Evolutionary conservation across 2,329 filamentous ascomycete species (phyloP), one percentile per base, ranked within the genome.

Genomic region (Podosphaera xanthii): DNA sequence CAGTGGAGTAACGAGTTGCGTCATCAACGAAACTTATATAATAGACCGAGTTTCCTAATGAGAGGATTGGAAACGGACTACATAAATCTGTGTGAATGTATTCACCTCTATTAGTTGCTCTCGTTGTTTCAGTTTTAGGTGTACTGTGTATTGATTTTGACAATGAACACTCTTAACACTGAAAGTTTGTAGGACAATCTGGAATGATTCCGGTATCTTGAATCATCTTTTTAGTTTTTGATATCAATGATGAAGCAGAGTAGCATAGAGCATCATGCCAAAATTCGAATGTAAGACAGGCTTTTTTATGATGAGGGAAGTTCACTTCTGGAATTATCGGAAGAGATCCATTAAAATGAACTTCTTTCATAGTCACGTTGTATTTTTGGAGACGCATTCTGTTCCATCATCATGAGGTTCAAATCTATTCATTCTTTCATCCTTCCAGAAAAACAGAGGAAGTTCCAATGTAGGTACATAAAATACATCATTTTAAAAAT

Each of bases 21-120:
- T 56, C 35, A 10, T 56, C 53, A 40, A 56, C 14, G 14, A 56
- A 56, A 56, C 34, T 56, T 22, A 56, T 56, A 42, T 40, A 56
- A 30, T 56, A 56, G n/a, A 22, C 14, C 4, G 53, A 10, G 4
- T 42, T 42, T 2, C 34, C 53, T n/a, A 40, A 33, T 22, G 34
- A 56, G 3, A n/a, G 53, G 22, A 56, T 5, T n/a, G 35, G 53
- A 40, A 56, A 56, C 14, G 34, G 53, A 30, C 53, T 36, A 10
- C 12, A 38, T 7, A 56, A 36, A 33, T 56, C 53, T 40, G 53
- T 40, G 10, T 56, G 53, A 33, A 56, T n/a, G 12, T 56, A 56
- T 56, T 56, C 53, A 10, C 53, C 34, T 56, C 22, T 40, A 22
- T 3, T 2, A 30, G 34, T 56, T 8, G 53, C 34, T 42, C 12